Evolutionary conservation across 2,329 filamentous ascomycete species (phyloP).

Genomic region (Colletotrichum destructivum): DNA sequence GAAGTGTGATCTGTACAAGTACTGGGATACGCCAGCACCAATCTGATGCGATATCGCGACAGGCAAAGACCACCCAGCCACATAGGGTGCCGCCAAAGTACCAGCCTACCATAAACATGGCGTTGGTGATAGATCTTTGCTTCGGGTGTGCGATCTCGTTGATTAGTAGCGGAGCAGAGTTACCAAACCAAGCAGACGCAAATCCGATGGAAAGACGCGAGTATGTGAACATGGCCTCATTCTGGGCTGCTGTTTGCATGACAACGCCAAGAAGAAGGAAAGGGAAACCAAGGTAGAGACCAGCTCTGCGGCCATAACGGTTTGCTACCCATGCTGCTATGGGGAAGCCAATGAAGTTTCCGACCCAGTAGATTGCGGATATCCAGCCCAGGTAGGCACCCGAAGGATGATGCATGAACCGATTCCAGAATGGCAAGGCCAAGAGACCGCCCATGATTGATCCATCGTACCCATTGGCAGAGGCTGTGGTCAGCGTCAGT

Average conservation of each 20-base stretch:
- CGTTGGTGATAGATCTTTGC: slow-evolving; percentile 43
- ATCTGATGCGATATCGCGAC: slow-evolving; percentile 19
- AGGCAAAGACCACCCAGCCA: slow-evolving; percentile 48
- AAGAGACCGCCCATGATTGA: slow-evolving; percentile 63
- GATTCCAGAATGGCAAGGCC: slow-evolving; percentile 57
- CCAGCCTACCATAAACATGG: slow-evolving; percentile 28
- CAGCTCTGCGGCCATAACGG: slow-evolving; percentile 36
- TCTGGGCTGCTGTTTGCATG: slow-evolving; percentile 47
- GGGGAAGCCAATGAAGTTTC: slow-evolving; percentile 50
- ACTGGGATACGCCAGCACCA: slow-evolving; percentile 40
- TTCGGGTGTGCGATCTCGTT: slow-evolving; percentile 54
- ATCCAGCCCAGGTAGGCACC: slow-evolving; percentile 56
- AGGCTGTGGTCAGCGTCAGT: slow-evolving; percentile 44
- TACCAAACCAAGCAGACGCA: slow-evolving; percentile 48
- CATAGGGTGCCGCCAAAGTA: slow-evolving; percentile 55
- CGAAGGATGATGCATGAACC: slow-evolving; percentile 56
- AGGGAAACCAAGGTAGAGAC: slow-evolving; percentile 28
- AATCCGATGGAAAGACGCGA: slow-evolving; percentile 54
- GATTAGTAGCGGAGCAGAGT: slow-evolving; percentile 51
- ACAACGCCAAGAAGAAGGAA: slow-evolving; percentile 41
- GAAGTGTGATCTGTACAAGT: slow-evolving; percentile 62
- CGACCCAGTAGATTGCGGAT: slow-evolving; percentile 56
- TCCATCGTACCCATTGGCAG: slow-evolving; percentile 55
- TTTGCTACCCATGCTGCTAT: slow-evolving; percentile 54
- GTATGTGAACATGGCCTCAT: slow-evolving; percentile 50